Conservation (phyloP, 371 early-diverging fungal species). For the Mucor irregularis region DNA sequence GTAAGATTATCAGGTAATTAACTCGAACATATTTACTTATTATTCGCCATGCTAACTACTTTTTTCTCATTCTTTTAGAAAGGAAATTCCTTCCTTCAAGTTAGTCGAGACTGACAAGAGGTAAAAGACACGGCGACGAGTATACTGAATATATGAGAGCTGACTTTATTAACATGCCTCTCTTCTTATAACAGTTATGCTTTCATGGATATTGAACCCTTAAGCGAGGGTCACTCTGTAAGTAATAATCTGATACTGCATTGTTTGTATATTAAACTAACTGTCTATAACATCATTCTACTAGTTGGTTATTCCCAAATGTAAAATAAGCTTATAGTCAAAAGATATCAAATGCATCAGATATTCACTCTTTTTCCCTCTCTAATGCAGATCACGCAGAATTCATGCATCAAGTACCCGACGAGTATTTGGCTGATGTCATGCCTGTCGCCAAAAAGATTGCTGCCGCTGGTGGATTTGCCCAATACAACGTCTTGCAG, state of each 20-base stretch:
- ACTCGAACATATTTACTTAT: no score
- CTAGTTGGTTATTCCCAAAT: slow-evolving; percentile 84
- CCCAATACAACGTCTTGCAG: slow-evolving; percentile 91
- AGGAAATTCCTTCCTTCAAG: slow-evolving; percentile 83
- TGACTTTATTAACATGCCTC: no score
- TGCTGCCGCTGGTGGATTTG: slow-evolving; percentile 62
- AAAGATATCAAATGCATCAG: background rate
- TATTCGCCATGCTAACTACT: no score
- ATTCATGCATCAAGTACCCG: slow-evolving; percentile 86
- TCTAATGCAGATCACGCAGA: slow-evolving; percentile 79
- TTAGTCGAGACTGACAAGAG: slow-evolving; percentile 81
- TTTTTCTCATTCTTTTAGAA: slow-evolving; percentile 35
- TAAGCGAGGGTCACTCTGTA: slow-evolving; percentile 81
- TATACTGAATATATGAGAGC: no score
- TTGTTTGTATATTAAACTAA: background rate
- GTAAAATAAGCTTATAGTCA: slow-evolving; percentile 42
- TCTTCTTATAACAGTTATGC: slow-evolving; percentile 50
- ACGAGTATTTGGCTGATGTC: slow-evolving; percentile 79
- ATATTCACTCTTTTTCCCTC: background rate
- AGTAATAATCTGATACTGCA: slow-evolving; percentile 17
- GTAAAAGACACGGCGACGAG: no score
- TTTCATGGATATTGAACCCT: slow-evolving; percentile 79
- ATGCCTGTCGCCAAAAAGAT: slow-evolving; percentile 89
- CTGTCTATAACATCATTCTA: no score
- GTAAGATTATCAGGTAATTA: slow-evolving; percentile 77